Evolutionary conservation across 129 eudicot species (phyloP).

Genomic region (Lonicera japonica): DNA sequence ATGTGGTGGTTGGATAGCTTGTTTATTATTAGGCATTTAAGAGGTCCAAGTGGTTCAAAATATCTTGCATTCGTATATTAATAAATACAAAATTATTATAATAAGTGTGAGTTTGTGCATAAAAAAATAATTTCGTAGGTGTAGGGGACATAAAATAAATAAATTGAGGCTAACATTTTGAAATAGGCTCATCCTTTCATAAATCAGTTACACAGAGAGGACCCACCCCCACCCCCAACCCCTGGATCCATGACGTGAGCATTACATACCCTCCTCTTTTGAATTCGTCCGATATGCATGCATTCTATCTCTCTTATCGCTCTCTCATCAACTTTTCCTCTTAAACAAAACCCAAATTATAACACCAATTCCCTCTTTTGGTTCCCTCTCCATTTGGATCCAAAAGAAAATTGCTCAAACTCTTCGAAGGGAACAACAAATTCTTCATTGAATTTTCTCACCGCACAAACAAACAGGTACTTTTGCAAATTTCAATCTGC

Average conservation of each 20-base stretch:
- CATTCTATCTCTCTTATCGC: slow-evolving; percentile 15
- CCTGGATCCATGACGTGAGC: not conserved
- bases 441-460: not conserved
- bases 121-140: too few species aligned
- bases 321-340: slow-evolving; percentile 11
- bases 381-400: slow-evolving; percentile 4
- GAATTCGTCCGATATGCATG: slow-evolving; percentile 28
- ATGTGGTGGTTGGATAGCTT: too few species aligned
- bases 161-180: too few species aligned
- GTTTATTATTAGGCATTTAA: too few species aligned
- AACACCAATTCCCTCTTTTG: slow-evolving; percentile 5
- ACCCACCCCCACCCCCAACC: not conserved
- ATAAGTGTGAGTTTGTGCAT: too few species aligned
- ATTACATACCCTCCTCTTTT: not conserved
- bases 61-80: too few species aligned
- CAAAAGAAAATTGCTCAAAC: not conserved
- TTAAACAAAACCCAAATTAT: slow-evolving; percentile 20
- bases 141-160: too few species aligned
- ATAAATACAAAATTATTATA: too few species aligned
- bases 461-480: slow-evolving; percentile 4
- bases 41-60: too few species aligned
- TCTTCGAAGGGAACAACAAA: not conserved
- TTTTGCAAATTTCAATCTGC: not conserved
- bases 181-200: too few species aligned
- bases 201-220: not conserved